phyloP scores from a whole-genome alignment of 2,329 filamentous ascomycete species.

The Diatrype stigma region DNA sequence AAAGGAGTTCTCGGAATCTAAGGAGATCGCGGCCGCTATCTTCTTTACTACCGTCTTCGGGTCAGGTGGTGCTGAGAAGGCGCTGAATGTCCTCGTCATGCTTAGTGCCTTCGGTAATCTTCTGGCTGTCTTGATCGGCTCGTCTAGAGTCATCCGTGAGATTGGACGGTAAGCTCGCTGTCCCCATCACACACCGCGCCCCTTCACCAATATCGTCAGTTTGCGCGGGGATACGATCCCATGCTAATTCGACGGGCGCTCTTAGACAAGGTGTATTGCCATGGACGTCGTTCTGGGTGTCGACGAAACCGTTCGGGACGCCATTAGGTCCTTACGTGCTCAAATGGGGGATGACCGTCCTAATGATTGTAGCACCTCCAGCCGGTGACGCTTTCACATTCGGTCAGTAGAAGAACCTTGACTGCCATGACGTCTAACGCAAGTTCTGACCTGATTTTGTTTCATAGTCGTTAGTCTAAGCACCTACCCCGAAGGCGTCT shows the following conservation, averaged over 20 bases:
- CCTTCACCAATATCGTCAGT: background rate
- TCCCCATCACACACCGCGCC: background rate
- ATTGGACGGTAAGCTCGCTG: constrained; percentile 42
- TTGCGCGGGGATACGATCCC: background rate
- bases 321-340: constrained; percentile 55
- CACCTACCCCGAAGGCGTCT: constrained; percentile 55
- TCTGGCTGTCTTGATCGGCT: constrained; percentile 49
- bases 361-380: constrained; percentile 59
- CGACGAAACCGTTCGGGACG: constrained; percentile 59
- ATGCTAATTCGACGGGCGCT: background rate
- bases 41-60: constrained; percentile 59
- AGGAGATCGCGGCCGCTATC: constrained; percentile 49
- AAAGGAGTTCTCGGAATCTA: constrained; percentile 45
- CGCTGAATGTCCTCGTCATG: constrained; percentile 53
- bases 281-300: constrained; percentile 55
- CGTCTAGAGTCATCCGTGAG: constrained; percentile 56
- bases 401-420: constrained; percentile 27
- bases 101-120: constrained; percentile 57
- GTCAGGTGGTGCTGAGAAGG: constrained; percentile 39
- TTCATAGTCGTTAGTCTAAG: constrained; percentile 54
- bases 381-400: constrained; percentile 64
- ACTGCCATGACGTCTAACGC: background rate
- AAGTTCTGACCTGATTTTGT: background rate
- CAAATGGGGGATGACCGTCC: constrained; percentile 51
- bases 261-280: constrained; percentile 56